These are phyloP conservation scores for Mariannaea sp. DNA, from an alignment of 2,329 filamentous ascomycete species.

Conservation along the genomic window DNA sequence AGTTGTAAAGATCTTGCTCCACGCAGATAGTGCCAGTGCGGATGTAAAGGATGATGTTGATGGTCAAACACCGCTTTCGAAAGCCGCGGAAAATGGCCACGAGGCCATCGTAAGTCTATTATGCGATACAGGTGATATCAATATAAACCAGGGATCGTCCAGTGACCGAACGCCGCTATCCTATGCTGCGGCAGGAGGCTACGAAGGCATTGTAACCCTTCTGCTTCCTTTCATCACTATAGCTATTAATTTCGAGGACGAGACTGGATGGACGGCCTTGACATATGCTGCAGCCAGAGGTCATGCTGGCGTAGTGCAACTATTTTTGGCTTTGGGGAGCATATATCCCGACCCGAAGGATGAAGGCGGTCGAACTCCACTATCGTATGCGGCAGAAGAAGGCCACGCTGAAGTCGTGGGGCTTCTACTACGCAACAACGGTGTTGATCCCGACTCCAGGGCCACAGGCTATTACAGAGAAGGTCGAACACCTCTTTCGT, in stretches of 20 bases:
- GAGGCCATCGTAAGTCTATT: too few species aligned
- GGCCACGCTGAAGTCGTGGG: neutral
- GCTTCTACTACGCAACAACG: neutral
- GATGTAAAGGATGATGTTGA: neutral
- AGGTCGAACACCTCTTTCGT: neutral
- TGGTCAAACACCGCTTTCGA: too few species aligned
- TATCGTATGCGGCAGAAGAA: neutral
- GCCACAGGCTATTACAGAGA: neutral
- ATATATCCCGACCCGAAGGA: neutral
- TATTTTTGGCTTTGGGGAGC: neutral
- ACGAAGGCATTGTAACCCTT: neutral
- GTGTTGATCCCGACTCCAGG: neutral
- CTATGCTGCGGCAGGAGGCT: neutral
- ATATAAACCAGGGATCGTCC: neutral
- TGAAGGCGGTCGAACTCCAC: neutral
- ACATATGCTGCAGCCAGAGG: neutral
- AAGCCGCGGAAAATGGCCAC: too few species aligned
- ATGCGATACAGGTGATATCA: too few species aligned
- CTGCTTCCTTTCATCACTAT: neutral
- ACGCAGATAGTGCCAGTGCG: neutral
- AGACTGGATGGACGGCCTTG: neutral
- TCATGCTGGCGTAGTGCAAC: neutral
- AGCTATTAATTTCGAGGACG: neutral
- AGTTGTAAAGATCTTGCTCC: neutral
- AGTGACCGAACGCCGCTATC: neutral